Evolutionary conservation across 176 grass and related monocot genomes (phyloP).

Genomic region (Chloris gayana): DNA sequence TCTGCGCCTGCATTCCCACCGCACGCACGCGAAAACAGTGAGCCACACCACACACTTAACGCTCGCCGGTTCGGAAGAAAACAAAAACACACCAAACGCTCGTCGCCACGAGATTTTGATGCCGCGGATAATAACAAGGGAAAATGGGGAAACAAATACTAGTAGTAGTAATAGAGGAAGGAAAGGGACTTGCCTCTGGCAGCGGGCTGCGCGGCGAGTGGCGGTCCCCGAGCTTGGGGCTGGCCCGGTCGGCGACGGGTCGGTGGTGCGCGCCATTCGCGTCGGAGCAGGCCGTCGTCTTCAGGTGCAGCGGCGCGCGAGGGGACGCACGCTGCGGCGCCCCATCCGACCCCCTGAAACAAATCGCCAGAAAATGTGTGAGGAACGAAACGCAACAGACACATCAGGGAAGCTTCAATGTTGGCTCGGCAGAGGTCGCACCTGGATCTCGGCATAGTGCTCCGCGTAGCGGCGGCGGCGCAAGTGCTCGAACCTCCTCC

Average conservation of each 20-base stretch:
- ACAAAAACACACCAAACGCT: too few species aligned
- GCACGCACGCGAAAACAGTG: background rate
- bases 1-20: conserved; percentile 50
- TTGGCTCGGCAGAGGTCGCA: background rate
- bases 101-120: too few species aligned
- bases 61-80: too few species aligned
- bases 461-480: background rate
- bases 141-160: too few species aligned
- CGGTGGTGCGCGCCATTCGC: conserved; percentile 74
- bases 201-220: conserved; percentile 71
- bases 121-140: too few species aligned
- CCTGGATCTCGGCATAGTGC: conserved; percentile 68
- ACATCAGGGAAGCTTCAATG: too few species aligned
- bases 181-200: conserved; percentile 55
- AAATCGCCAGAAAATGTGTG: background rate
- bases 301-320: conserved; percentile 83
- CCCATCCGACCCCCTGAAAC: conserved; percentile 70
- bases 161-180: too few species aligned
- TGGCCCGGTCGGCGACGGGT: conserved; percentile 47
- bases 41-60: background rate
- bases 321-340: conserved; percentile 65
- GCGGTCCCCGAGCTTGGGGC: conserved; percentile 76
- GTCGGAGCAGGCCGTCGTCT: conserved; percentile 64
- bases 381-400: background rate
- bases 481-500: background rate